Evolutionary conservation across 2,329 filamentous ascomycete species (phyloP), one percentile per base, ranked within the genome.

Genomic region (Juglanconis sp.): DNA sequence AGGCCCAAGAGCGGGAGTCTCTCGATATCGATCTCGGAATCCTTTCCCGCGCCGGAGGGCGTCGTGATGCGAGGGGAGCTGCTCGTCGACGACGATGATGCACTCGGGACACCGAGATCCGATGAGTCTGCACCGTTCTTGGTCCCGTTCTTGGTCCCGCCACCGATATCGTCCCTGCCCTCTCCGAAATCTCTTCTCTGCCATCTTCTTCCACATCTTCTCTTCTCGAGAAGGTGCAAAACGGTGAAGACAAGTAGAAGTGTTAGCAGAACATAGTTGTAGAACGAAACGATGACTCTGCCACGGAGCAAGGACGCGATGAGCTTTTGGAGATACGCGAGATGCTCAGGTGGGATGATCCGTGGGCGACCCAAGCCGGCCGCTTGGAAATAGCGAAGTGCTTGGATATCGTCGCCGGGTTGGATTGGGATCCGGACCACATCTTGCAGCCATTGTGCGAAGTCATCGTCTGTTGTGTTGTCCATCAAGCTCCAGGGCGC

Each of bases 1-100:
- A 31, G 13, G 24, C 51, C 42, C 13, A 76, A 65, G 5, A 77
- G 66, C 3, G 75, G 75, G 36, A 71, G 68, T 4, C 70, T 67
- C 63, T 78, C 76, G 7, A 74, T 32, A 30, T 77, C 74, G 11
- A 62, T 31, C 5, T 69, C 57, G 13, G 53, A 50, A 38, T 67
- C 62, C 58, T 73, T 71, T 4, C 59, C 30, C 8, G 63, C 61
- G 4, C 57, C 51, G 8, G 65, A 63, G 2, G 70, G 72, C 7
- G 69, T 69, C 13, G 65, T 49, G 0, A 64, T 66, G 4, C 69
- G 71, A 15, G 68, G 47, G 4, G 71, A 72, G 57, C 70, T 75
- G 60, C 72, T 74, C 4, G 72, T 74, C 10, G 73, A 74, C 1
- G 72, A 73, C 1, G 67, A 72, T 5, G 61, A 72, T 5, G 61